Evolutionary conservation across 768 basidiomycete species (phyloP), one percentile per base, ranked within the genome.

Genomic region (Psilocybe sp.): DNA sequence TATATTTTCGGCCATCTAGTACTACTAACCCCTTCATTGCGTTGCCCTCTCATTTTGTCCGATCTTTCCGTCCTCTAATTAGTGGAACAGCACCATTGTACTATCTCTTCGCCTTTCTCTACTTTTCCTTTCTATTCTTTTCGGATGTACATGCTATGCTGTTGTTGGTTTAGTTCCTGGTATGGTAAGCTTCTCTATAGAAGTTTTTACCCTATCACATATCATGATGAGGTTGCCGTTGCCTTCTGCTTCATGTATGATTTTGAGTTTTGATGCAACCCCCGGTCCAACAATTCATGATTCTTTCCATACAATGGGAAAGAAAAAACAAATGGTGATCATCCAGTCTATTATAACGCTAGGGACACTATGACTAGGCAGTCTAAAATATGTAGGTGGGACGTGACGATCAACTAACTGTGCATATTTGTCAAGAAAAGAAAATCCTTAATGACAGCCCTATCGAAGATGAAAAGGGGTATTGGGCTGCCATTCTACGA

Each of bases 81-180:
- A 34, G 18, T 23, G 14, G 35, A 2, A 36, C n/a, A 19, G 15
- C 33, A 6, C 38, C 23, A 28, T 28, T 28, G 23, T 28, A 28
- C 7, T 28, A 28, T 45, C n/a, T 39, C 36, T 19, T 33, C 12
- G 32, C 20, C 32, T 43, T 35, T 16, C 15, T 16, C 35, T 15
- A 23, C 35, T 14, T 23, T 19, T 42, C 43, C 36, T 40, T 32
- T 45, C 36, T 36, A 45, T 46, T 46, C 18, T 43, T 31, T 44
- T 50, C 45, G 54, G 56, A 57, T 55, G 57, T 55, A 60, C 45
- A 49, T 49, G 40, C 41, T 50, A 47, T 49, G 35, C 28, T 50
- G 34, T 43, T 42, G 32, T 33, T 38, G 28, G 23, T 44, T 18
- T 23, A 44, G 44, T 38, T 7, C 19, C 16, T 13, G 20, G 20